Evolutionary conservation across 1,284 basidiomycete species (phyloP).

Genomic region (Bjerkandera adusta): DNA sequence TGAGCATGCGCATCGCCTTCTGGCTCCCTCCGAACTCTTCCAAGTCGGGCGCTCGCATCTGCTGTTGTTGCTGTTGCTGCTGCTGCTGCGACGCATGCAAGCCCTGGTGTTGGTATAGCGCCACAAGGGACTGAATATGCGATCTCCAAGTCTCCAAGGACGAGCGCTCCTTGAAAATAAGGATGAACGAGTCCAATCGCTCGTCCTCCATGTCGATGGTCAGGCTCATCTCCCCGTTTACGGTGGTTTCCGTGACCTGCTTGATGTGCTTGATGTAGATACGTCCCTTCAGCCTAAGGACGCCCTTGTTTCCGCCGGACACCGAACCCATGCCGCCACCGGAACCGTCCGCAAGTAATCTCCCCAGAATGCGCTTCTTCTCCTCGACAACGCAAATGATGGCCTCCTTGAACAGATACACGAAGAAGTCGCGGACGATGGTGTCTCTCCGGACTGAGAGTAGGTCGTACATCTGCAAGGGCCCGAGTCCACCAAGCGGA

Average conservation of each 20-base stretch:
- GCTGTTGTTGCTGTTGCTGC: conserved; percentile 30
- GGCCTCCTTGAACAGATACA: conserved; percentile 95
- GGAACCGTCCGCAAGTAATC: conserved; percentile 60
- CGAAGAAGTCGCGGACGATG: conserved; percentile 87
- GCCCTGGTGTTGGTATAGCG: conserved; percentile 56
- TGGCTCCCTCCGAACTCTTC: conserved; percentile 76
- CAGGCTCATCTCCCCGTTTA: conserved; percentile 79
- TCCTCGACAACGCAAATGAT: conserved; percentile 97
- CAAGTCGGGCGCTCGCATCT: conserved; percentile 47
- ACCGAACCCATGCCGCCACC: conserved; percentile 40
- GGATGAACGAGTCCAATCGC: conserved; percentile 87
- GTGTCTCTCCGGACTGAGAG: conserved; percentile 85
- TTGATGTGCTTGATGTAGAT: conserved; percentile 95
- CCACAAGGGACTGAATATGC: conserved; percentile 75
- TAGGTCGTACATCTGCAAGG: conserved; percentile 88
- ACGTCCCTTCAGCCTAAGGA: conserved; percentile 88
- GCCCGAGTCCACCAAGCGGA: conserved; percentile 82
- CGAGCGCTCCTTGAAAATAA: conserved; percentile 90
- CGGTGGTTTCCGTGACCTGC: conserved; percentile 76
- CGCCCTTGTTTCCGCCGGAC: conserved; percentile 57
- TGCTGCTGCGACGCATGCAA: conserved; percentile 24
- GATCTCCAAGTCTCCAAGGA: conserved; percentile 86
- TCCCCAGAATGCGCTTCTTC: conserved; percentile 76
- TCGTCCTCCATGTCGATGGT: conserved; percentile 97
- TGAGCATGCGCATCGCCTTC: conserved; percentile 76